These are phyloP conservation scores for Aechmea fasciata DNA, from an alignment of 176 grass and related monocot genomes.

Conservation along the genomic window DNA sequence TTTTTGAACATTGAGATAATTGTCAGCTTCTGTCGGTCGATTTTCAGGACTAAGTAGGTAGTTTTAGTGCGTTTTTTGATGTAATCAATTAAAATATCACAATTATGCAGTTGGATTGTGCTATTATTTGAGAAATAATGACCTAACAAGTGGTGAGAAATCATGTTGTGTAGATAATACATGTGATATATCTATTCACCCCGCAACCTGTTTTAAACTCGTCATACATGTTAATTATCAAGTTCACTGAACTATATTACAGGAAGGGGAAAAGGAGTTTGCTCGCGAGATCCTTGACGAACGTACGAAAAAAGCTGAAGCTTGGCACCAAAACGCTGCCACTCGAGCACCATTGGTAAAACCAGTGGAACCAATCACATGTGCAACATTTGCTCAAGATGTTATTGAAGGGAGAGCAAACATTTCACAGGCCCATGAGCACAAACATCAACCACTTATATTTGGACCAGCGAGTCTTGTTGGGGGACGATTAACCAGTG, in stretches of 20 bases:
- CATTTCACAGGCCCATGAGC: conserved; percentile 73
- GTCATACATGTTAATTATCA: neutral
- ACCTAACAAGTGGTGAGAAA: too few relatives aligned
- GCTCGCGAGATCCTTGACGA: conserved; percentile 78
- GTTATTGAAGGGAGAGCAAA: conserved; percentile 88
- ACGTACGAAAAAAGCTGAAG: conserved; percentile 50
- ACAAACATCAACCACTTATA: conserved; percentile 92
- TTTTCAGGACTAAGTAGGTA: too few relatives aligned
- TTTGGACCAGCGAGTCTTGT: conserved; percentile 86
- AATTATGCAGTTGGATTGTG: too few relatives aligned
- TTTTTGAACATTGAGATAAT: too few relatives aligned
- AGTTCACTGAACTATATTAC: neutral
- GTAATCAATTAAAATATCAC: too few relatives aligned
- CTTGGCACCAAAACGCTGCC: conserved; percentile 78
- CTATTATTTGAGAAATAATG: too few relatives aligned
- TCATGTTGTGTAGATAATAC: too few relatives aligned
- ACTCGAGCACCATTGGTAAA: conserved; percentile 45
- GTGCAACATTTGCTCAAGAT: conserved; percentile 93
- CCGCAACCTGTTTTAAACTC: neutral
- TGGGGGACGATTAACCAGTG: conserved; percentile 49
- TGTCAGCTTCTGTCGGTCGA: too few relatives aligned
- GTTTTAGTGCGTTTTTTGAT: too few relatives aligned
- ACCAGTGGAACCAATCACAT: conserved; percentile 87
- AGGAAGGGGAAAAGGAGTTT: conserved; percentile 61
- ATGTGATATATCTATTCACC: neutral